phyloP scores from a whole-genome alignment of 441 rosid genomes.

The Kokia cookei region DNA sequence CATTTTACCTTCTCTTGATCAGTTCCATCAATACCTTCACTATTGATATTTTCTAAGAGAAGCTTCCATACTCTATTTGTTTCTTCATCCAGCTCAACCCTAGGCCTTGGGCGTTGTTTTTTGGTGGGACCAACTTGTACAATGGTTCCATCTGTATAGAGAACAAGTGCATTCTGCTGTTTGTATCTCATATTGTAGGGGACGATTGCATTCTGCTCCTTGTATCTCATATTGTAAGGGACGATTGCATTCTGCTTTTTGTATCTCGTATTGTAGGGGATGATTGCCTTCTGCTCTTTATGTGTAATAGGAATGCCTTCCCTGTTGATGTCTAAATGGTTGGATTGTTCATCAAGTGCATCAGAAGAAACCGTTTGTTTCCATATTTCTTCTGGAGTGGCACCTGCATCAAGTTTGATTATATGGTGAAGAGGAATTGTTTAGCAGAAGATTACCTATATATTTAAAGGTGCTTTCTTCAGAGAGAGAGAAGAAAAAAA shows the following conservation, averaged over 20 bases:
- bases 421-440: slow-evolving; percentile 5
- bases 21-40: slow-evolving; percentile 57
- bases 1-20: slow-evolving; percentile 44
- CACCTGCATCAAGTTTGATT: slow-evolving; percentile 36
- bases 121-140: slow-evolving; percentile 33
- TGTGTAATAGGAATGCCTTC: slow-evolving; percentile 18
- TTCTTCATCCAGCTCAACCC: slow-evolving; percentile 55
- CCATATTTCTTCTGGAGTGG: slow-evolving; percentile 34
- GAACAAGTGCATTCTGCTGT: slow-evolving; percentile 34
- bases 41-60: slow-evolving; percentile 44
- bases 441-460: neutral
- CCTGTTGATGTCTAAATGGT: slow-evolving; percentile 39
- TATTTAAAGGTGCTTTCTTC: neutral
- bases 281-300: slow-evolving; percentile 16
- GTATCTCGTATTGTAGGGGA: neutral
- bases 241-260: slow-evolving; percentile 37
- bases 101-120: slow-evolving; percentile 41
- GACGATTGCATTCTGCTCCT: slow-evolving; percentile 42
- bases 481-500: neutral
- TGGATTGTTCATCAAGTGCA: slow-evolving; percentile 26
- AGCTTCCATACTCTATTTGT: slow-evolving; percentile 61
- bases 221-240: slow-evolving; percentile 26
- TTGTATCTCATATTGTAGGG: slow-evolving; percentile 26
- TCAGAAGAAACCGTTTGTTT: slow-evolving; percentile 21
- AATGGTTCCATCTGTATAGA: slow-evolving; percentile 40